These are phyloP conservation scores for Sindora glabra DNA, from an alignment of 306 rosid species.

Conservation along the genomic window DNA sequence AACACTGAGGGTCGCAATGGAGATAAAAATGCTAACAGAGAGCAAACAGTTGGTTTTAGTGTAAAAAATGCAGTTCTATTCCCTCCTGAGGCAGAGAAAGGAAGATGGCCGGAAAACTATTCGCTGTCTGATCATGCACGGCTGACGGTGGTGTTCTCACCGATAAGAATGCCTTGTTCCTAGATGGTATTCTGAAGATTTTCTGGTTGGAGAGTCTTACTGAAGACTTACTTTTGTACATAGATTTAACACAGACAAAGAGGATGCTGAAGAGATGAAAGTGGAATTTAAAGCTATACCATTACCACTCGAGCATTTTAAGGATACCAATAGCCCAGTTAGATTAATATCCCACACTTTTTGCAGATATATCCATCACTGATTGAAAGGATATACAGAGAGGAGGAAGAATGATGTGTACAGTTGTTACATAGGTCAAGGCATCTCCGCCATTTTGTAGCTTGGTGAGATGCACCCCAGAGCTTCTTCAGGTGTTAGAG, in stretches of 20 bases:
- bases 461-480: conserved; percentile 26
- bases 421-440: conserved; percentile 31
- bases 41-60: conserved; percentile 66
- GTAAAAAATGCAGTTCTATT: conserved; percentile 75
- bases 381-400: conserved; percentile 7
- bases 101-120: conserved; percentile 89
- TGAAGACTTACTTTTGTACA: conserved; percentile 16
- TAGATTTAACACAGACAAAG: conserved; percentile 10
- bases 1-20: conserved; percentile 19
- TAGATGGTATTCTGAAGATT: conserved; percentile 32
- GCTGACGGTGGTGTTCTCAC: conserved; percentile 81
- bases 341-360: conserved; percentile 9
- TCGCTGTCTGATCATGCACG: conserved; percentile 91
- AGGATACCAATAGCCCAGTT: background rate
- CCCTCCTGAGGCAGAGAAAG: conserved; percentile 92
- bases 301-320: background rate
- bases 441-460: conserved; percentile 41
- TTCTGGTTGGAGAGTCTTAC: conserved; percentile 3
- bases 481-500: conserved; percentile 16
- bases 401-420: conserved; percentile 17
- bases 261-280: conserved; percentile 13
- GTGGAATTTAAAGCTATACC: background rate
- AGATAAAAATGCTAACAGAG: conserved; percentile 30
- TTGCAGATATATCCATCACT: background rate
- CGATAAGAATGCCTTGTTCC: conserved; percentile 76